Evolutionary conservation across 768 basidiomycete genomes (phyloP).

Genomic region (Mycena floridula): DNA sequence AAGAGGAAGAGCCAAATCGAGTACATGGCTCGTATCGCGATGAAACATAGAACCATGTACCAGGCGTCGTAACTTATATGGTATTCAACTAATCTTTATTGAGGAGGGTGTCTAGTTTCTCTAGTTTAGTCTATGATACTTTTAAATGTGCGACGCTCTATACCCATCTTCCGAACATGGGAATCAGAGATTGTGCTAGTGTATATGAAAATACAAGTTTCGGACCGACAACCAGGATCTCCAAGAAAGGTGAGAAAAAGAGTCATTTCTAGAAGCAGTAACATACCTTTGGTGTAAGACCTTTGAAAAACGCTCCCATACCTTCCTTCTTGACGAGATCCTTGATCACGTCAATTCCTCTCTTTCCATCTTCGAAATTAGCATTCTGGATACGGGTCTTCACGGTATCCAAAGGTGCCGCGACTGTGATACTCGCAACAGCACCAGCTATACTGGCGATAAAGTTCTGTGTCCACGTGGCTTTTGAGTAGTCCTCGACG

Average conservation of each 20-base stretch:
- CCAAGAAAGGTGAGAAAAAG: slow-evolving; percentile 13
- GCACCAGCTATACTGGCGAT: slow-evolving; percentile 92
- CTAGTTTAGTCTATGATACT: too few relatives aligned
- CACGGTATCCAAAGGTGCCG: slow-evolving; percentile 91
- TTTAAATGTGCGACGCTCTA: too few relatives aligned
- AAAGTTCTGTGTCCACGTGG: slow-evolving; percentile 98
- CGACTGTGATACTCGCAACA: slow-evolving; percentile 91
- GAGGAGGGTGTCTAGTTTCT: too few relatives aligned
- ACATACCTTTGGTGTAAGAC: slow-evolving; percentile 88
- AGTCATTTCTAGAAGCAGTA: slow-evolving; percentile 20
- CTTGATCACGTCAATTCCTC: slow-evolving; percentile 73
- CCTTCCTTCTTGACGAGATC: slow-evolving; percentile 90
- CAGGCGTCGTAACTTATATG: too few relatives aligned
- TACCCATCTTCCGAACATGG: slow-evolving; percentile 83
- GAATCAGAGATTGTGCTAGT: slow-evolving; percentile 92
- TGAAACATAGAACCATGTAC: too few relatives aligned
- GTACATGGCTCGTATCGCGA: too few relatives aligned
- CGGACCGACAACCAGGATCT: slow-evolving; percentile 95
- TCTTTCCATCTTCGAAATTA: slow-evolving; percentile 85
- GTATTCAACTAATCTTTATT: too few relatives aligned
- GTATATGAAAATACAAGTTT: slow-evolving; percentile 99
- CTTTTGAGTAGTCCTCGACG: slow-evolving; percentile 83
- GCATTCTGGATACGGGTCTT: slow-evolving; percentile 99
- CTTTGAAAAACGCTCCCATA: slow-evolving; percentile 84
- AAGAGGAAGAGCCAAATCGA: too few relatives aligned